phyloP scores from a whole-genome alignment of 192 early-diverging fungal genomes.

The Coemansia sp. region DNA sequence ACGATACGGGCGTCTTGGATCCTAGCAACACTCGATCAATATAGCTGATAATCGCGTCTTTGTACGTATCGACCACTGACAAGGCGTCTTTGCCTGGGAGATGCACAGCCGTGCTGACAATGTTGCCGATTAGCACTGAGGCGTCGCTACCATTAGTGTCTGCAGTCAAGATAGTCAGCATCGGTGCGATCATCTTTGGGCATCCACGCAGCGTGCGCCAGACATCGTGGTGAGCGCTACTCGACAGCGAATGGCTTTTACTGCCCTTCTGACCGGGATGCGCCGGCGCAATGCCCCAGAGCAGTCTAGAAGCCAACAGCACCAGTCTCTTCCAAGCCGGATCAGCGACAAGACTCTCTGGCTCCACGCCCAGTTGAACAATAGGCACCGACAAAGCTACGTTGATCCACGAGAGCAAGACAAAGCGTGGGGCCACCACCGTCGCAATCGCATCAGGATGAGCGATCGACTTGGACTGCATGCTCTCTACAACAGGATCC shows the following conservation, averaged over 20 bases:
- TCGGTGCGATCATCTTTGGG: constrained; percentile 40
- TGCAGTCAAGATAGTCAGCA: constrained; percentile 52
- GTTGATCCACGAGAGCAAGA: constrained; percentile 67
- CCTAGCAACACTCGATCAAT: constrained; percentile 27
- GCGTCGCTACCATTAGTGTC: constrained; percentile 49
- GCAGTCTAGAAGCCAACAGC: constrained; percentile 55
- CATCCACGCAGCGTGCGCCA: constrained; percentile 55
- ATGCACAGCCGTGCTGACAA: constrained; percentile 61
- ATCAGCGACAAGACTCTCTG: constrained; percentile 55
- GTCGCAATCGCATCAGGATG: constrained; percentile 47
- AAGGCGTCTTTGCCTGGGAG: constrained; percentile 33
- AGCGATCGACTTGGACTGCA: constrained; percentile 34
- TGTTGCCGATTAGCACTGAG: constrained; percentile 64
- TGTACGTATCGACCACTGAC: constrained; percentile 40
- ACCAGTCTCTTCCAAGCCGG: constrained; percentile 58
- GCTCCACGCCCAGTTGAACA: constrained; percentile 52
- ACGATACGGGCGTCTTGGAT: constrained; percentile 25
- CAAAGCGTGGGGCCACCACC: constrained; percentile 61
- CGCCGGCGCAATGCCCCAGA: constrained; percentile 63
- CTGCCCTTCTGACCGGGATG: neutral
- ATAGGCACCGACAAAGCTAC: constrained; percentile 44
- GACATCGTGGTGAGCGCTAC: constrained; percentile 40
- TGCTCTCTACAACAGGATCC: constrained; percentile 55
- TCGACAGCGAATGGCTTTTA: constrained; percentile 41
- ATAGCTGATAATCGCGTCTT: constrained; percentile 36